Conservation (phyloP, 306 rosid species). For the Nissolia schottii region DNA sequence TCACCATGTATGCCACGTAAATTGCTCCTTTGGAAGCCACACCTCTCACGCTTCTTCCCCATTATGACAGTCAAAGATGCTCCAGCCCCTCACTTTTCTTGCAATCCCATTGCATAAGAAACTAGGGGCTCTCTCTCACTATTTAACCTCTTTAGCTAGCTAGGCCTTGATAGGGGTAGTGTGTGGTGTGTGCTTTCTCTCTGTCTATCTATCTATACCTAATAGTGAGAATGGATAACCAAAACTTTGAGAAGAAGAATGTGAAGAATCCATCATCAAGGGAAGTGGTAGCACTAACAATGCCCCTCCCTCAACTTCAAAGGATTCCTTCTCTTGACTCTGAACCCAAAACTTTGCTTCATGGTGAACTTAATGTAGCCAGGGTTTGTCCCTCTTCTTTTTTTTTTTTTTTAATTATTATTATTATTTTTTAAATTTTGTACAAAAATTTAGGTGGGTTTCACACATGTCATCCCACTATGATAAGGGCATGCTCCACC, state of each 20-base stretch:
- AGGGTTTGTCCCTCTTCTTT: slow-evolving; percentile 17
- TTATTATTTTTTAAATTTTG: too few species aligned
- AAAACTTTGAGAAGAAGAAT: background rate
- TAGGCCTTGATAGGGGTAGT: background rate
- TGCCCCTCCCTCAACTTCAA: slow-evolving; percentile 16
- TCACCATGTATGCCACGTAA: slow-evolving; percentile 45
- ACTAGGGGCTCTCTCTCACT: background rate
- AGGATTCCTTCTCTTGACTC: slow-evolving; percentile 33
- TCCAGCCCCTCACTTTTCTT: background rate
- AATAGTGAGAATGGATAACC: background rate
- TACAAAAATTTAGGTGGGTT: too few species aligned
- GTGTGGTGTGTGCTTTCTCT: background rate
- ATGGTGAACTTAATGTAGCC: slow-evolving; percentile 29
- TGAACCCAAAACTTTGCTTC: slow-evolving; percentile 43
- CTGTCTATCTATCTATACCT: too few species aligned
- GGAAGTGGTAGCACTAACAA: background rate
- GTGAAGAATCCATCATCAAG: background rate
- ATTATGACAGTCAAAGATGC: slow-evolving; percentile 43
- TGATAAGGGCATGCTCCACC: too few species aligned
- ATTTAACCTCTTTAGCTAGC: background rate
- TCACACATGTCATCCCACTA: too few species aligned
- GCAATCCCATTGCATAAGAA: background rate
- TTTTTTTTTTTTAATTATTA: background rate
- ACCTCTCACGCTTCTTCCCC: slow-evolving; percentile 10
- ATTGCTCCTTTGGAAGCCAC: slow-evolving; percentile 13